Evolutionary conservation across 2,329 filamentous ascomycete genomes (phyloP).

Genomic region (Aureobasidium mangrovei): DNA sequence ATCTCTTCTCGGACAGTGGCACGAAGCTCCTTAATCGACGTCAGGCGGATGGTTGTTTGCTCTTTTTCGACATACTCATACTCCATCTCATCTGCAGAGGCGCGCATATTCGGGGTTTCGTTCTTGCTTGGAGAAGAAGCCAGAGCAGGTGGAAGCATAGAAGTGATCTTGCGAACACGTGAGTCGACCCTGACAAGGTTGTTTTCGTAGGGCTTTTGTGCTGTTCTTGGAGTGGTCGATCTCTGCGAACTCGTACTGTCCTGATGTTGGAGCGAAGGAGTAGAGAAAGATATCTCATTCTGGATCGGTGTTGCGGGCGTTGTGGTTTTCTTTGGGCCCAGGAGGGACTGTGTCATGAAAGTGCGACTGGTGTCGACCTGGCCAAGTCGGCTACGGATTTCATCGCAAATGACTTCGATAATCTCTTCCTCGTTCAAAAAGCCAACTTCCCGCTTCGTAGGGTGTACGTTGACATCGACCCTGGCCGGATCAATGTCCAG

Average conservation of each 20-base stretch:
- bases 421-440: constrained; percentile 98
- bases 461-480: constrained; percentile 96
- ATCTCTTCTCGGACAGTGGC: constrained; percentile 70
- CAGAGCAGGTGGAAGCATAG: constrained; percentile 65
- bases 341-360: constrained; percentile 85
- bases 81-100: constrained; percentile 44
- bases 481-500: constrained; percentile 85
- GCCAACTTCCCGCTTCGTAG: constrained; percentile 93
- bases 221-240: constrained; percentile 24
- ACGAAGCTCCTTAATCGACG: constrained; percentile 78
- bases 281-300: constrained; percentile 10
- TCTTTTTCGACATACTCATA: constrained; percentile 68
- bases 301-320: constrained; percentile 25
- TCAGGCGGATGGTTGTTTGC: constrained; percentile 61
- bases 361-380: constrained; percentile 88
- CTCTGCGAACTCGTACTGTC: constrained; percentile 25
- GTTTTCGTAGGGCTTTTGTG: constrained; percentile 64
- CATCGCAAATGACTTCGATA: constrained; percentile 71
- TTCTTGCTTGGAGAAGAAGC: constrained; percentile 32
- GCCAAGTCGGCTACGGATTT: constrained; percentile 68
- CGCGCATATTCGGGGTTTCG: constrained; percentile 13
- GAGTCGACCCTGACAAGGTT: constrained; percentile 86
- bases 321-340: constrained; percentile 50
- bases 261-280: constrained; percentile 29
- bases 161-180: constrained; percentile 85